Evolutionary conservation across 352 stramenopile genomes (phyloP), one percentile per base, ranked within the genome.

Genomic region (Lagenidium sp.): DNA sequence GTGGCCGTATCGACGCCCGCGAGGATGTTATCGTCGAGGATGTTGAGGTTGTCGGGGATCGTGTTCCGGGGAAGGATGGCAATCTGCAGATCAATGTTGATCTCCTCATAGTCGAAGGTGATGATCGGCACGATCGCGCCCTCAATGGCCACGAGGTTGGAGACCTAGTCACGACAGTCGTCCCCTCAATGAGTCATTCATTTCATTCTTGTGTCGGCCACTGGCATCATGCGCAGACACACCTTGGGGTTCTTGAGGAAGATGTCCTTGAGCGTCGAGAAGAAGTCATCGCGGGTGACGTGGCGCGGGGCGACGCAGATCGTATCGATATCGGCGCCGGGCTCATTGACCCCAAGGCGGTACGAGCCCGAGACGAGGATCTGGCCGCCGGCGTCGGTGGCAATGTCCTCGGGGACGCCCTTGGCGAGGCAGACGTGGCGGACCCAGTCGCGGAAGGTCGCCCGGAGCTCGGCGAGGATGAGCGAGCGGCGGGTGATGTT

Each of bases 1-100:
- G 79, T 95, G 4, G 76, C 76, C 2, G 81, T 78, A 50, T 96
- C 85, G 25, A 94, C 81, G 25, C 83, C 80, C 0, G 81, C 62
- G 20, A 97, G 65, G 36, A 96, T 82, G 22, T 85, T 68, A 57
- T 96, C 86, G 54, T 96, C 85, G 41, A 96, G 50, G 16, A 97
- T 94, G 59, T 96, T 94, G 16, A 95, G 41, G 50, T 94, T 73
- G 35, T 94, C 73, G 4, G 86, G 80, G 32, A 98, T 94, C 19
- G 75, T 82, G 31, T 93, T 93, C 40, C 85, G 64, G 38, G 95
- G 94, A 15, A 99, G 53, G 31, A 95, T 87, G 11, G 95, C 95
- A 62, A 99, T 98, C 41, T 98, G 80, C 16, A 99, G 65, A 79
- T 99, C 96, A 52, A 99, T 98, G 55, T 99, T 98, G 55, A 99